Percentiles rank a stretch among this genome's conserved stretches.
Evolutionary conservation across 1,139 yeast species (phyloP).

Genomic region (Kodamaea derodonti): DNA sequence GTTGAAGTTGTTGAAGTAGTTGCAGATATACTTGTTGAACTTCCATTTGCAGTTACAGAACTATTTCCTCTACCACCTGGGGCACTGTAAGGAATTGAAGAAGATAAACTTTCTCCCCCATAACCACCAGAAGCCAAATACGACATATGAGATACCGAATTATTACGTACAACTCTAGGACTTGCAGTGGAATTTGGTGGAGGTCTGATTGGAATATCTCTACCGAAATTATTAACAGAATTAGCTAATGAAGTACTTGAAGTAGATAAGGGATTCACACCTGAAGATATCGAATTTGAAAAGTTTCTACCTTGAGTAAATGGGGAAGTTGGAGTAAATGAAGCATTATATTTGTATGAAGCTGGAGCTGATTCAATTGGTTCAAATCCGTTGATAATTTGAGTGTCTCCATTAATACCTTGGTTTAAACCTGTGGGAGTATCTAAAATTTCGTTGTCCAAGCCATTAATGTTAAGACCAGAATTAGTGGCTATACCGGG

Average conservation of each 20-base stretch:
- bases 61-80: slow-evolving; percentile 51
- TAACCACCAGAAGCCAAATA: slow-evolving; percentile 32
- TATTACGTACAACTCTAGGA: slow-evolving; percentile 42
- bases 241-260: slow-evolving; percentile 5
- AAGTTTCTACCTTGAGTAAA: slow-evolving; percentile 15
- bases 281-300: slow-evolving; percentile 12
- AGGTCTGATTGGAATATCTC: slow-evolving; percentile 24
- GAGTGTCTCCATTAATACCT: slow-evolving; percentile 9
- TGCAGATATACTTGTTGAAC: slow-evolving; percentile 7
- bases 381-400: slow-evolving; percentile 18
- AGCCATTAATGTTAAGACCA: no score
- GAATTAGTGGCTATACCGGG: not conserved
- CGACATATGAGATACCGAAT: slow-evolving; percentile 42
- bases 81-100: slow-evolving; percentile 68
- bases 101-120: slow-evolving; percentile 49
- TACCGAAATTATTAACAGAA: slow-evolving; percentile 10
- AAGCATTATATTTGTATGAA: slow-evolving; percentile 3
- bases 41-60: slow-evolving; percentile 4
- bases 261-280: slow-evolving; percentile 5
- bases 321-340: slow-evolving; percentile 18
- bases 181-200: slow-evolving; percentile 24
- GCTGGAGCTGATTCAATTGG: slow-evolving; percentile 8
- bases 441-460: no score
- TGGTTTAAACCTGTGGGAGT: no score
- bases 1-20: slow-evolving; percentile 6